phyloP scores from a whole-genome alignment of 495 filamentous ascomycete species.

The Jackrogersella minutella region DNA sequence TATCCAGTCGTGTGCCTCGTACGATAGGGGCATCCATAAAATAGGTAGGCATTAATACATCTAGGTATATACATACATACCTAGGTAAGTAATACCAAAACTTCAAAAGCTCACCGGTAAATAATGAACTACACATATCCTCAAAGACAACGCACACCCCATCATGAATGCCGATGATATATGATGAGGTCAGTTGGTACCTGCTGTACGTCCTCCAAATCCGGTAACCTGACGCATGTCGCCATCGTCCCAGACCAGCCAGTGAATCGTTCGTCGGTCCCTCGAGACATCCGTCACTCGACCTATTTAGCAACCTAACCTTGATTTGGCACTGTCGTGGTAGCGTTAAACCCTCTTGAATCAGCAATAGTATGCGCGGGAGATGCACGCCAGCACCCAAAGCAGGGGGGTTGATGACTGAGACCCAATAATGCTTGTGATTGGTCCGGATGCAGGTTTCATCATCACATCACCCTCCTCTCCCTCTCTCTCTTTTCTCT shows the following conservation, averaged over 20 bases:
- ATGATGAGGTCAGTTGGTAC: conserved; percentile 34
- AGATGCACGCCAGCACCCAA: conserved; percentile 27
- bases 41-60: too few species aligned
- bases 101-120: not conserved
- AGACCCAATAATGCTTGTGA: conserved; percentile 27
- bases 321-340: conserved; percentile 18
- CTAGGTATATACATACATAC: too few species aligned
- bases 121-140: conserved; percentile 1
- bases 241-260: conserved; percentile 31
- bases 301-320: conserved; percentile 9
- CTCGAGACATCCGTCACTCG: conserved; percentile 25
- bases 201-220: conserved; percentile 22
- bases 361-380: conserved; percentile 31
- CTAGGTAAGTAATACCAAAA: not conserved
- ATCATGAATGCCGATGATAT: conserved; percentile 7
- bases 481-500: too few species aligned
- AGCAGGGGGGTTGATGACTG: conserved; percentile 28
- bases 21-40: conserved; percentile 9
- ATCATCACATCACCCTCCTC: conserved; percentile 42
- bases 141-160: conserved; percentile 13
- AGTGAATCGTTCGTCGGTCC: conserved; percentile 17
- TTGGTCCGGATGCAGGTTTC: conserved; percentile 36
- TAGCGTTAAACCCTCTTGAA: conserved; percentile 22
- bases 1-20: conserved; percentile 13
- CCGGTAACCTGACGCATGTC: conserved; percentile 34